Evolutionary conservation across 1,284 basidiomycete genomes (phyloP).

Genomic region (Polyporus tsugae): DNA sequence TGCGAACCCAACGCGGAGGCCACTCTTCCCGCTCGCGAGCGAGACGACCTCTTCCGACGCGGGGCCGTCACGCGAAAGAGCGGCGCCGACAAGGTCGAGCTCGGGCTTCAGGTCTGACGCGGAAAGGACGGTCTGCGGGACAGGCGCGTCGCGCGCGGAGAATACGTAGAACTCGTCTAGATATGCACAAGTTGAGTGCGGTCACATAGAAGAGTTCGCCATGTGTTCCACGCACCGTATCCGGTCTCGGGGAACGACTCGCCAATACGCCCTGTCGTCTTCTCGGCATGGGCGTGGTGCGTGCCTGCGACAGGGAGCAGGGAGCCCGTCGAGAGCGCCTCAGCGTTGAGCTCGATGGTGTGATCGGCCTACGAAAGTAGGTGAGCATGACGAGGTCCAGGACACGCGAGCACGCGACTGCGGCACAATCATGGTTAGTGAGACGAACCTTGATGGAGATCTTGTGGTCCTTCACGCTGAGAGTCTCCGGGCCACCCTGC

Average conservation of each 20-base stretch:
- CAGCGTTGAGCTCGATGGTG: constrained; percentile 58
- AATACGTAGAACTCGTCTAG: constrained; percentile 76
- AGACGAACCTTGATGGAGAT: constrained; percentile 62
- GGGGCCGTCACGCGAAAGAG: constrained; percentile 55
- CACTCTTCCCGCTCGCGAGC: constrained; percentile 64
- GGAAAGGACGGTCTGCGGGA: constrained; percentile 48
- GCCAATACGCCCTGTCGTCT: constrained; percentile 61
- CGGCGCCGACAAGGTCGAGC: constrained; percentile 57
- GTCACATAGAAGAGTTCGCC: background rate
- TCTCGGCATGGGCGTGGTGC: constrained; percentile 52
- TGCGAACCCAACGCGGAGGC: constrained; percentile 66
- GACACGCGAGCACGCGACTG: constrained; percentile 1
- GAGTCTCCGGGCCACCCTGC: constrained; percentile 39
- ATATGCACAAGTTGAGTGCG: background rate
- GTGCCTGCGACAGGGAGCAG: constrained; percentile 56
- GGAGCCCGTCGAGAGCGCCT: constrained; percentile 60
- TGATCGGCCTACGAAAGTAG: constrained; percentile 54
- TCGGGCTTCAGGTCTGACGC: constrained; percentile 41
- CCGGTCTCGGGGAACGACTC: constrained; percentile 62
- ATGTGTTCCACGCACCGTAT: constrained; percentile 55
- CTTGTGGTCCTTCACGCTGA: constrained; percentile 63
- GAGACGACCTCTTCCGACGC: constrained; percentile 53
- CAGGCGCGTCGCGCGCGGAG: constrained; percentile 47
- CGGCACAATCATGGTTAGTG: background rate
- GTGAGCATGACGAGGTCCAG: background rate